These are phyloP conservation scores for Globisporangium cylindrosporum DNA, from an alignment of 352 stramenopile genomes.

Conservation along the genomic window DNA sequence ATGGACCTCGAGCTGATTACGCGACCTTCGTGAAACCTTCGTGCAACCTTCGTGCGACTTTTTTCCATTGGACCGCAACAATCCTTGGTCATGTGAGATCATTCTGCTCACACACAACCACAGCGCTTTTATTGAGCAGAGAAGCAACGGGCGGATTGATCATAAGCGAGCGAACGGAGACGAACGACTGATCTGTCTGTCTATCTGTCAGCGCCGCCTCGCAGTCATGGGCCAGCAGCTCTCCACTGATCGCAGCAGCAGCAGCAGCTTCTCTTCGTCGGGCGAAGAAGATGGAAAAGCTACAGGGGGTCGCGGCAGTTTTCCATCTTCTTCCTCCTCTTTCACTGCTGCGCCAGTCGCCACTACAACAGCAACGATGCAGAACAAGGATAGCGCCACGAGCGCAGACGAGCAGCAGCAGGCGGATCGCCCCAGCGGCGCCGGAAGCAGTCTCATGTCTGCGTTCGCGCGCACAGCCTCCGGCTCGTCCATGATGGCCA, in stretches of 20 bases:
- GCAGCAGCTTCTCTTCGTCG: not conserved
- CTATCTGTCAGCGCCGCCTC: not conserved
- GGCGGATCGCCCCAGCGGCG: not conserved
- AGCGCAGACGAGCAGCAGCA: not conserved
- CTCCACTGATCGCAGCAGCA: slow-evolving; percentile 26
- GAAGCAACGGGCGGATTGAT: not conserved
- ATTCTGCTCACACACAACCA: not conserved
- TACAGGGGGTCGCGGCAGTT: slow-evolving; percentile 11
- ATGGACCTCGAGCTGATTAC: not conserved
- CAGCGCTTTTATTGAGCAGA: not conserved
- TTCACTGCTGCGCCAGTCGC: not conserved
- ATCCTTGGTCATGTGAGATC: not conserved
- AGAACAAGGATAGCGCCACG: not conserved
- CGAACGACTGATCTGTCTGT: not conserved
- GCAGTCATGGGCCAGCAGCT: slow-evolving; percentile 33
- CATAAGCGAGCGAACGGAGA: not conserved
- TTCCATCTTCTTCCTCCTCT: not conserved
- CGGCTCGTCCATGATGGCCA: slow-evolving; percentile 16
- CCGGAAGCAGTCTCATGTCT: slow-evolving; percentile 11
- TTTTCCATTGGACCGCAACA: not conserved
- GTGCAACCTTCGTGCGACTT: not conserved
- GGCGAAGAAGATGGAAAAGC: slow-evolving; percentile 11
- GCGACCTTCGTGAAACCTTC: slow-evolving; percentile 2
- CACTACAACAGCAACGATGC: not conserved
- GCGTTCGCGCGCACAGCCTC: slow-evolving; percentile 17